A percentile compares a stretch with the other conserved stretches of the same genome.
phyloP scores from a whole-genome alignment of 2,329 filamentous ascomycete species.

The Sarocladiaceae sp. region DNA sequence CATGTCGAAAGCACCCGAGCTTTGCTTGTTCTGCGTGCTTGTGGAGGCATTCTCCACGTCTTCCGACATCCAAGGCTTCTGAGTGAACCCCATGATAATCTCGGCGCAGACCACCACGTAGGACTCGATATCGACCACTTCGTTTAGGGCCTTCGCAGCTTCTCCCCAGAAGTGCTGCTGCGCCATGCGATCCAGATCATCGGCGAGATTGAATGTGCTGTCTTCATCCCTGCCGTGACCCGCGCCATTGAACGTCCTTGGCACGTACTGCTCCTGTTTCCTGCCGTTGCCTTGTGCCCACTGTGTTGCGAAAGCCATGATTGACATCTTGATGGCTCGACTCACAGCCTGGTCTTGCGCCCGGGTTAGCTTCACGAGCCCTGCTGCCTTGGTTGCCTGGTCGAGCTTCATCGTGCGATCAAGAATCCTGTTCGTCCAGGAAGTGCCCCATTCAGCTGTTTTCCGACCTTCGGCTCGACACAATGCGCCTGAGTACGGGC shows the following conservation, averaged over 20 bases:
- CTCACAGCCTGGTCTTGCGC: conserved; percentile 36
- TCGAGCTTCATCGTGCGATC: conserved; percentile 42
- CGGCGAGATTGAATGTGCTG: conserved; percentile 14
- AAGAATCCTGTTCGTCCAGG: conserved; percentile 43
- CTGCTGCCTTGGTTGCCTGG: conserved; percentile 30
- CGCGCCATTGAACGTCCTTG: conserved; percentile 4
- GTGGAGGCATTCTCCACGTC: conserved; percentile 18
- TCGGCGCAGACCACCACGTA: conserved; percentile 34
- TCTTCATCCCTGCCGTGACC: background rate
- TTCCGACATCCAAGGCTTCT: conserved; percentile 22
- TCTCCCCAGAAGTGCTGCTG: conserved; percentile 33
- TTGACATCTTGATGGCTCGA: conserved; percentile 39
- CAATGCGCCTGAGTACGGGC: conserved; percentile 31
- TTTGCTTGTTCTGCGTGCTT: conserved; percentile 12
- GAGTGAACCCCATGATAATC: conserved; percentile 32
- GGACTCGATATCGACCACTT: conserved; percentile 31
- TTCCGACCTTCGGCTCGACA: conserved; percentile 17
- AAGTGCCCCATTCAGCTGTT: conserved; percentile 27
- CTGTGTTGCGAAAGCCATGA: conserved; percentile 48
- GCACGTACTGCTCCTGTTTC: background rate
- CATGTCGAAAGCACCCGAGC: conserved; percentile 15
- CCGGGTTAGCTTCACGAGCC: conserved; percentile 32
- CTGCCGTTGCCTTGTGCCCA: conserved; percentile 22
- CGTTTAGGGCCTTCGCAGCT: conserved; percentile 28
- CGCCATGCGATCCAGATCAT: conserved; percentile 31